Conservation (phyloP, 257 asterid genomes). For the Fraxinus americana region DNA sequence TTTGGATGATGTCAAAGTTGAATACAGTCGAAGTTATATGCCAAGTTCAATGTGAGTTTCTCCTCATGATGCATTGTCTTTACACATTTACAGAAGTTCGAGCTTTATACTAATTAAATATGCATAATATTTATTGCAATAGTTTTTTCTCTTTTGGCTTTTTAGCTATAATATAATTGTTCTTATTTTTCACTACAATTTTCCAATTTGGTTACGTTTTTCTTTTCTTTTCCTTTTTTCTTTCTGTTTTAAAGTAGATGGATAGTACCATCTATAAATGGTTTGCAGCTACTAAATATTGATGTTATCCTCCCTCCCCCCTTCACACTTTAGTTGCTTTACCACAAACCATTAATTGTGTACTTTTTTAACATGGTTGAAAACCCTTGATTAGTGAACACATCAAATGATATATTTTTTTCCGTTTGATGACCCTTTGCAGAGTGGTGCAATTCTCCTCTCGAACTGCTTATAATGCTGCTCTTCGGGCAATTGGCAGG, state of each 20-base stretch:
- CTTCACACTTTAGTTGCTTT: neutral
- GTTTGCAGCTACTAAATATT: neutral
- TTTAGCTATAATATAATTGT: neutral
- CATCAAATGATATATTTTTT: constrained; percentile 2
- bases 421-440: constrained; percentile 14
- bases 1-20: constrained; percentile 55
- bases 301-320: neutral
- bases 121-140: neutral
- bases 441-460: constrained; percentile 77
- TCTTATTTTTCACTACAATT: neutral
- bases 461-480: constrained; percentile 43
- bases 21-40: constrained; percentile 38
- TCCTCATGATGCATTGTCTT: constrained; percentile 9
- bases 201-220: neutral
- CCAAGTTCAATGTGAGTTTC: constrained; percentile 54
- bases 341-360: neutral
- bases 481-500: constrained; percentile 42
- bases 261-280: neutral
- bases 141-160: constrained; percentile 15
- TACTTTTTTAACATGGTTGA: neutral
- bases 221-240: neutral
- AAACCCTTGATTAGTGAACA: neutral
- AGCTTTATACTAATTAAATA: constrained; percentile 3
- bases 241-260: neutral
- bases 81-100: neutral